phyloP scores from a whole-genome alignment of 2,329 filamentous ascomycete genomes.

The Monosporascus sp. region DNA sequence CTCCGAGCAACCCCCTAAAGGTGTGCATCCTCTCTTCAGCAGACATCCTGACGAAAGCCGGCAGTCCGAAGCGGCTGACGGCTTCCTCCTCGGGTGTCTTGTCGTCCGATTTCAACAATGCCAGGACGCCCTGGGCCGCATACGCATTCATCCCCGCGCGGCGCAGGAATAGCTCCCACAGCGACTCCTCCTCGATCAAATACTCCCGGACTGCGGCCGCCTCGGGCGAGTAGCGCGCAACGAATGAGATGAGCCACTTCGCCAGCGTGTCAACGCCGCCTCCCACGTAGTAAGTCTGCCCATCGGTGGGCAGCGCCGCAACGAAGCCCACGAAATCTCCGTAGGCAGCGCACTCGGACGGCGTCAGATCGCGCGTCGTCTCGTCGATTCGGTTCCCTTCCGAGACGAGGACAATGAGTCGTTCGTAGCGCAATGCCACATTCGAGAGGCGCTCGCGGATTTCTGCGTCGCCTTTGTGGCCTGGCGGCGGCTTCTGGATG shows the following conservation, averaged over 20 bases:
- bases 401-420: conserved; percentile 64
- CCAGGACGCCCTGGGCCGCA: conserved; percentile 62
- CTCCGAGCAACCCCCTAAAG: conserved; percentile 52
- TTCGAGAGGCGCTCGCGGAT: conserved; percentile 52
- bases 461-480: conserved; percentile 40
- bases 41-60: conserved; percentile 54
- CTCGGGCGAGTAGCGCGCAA: conserved; percentile 39
- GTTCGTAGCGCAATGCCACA: conserved; percentile 59
- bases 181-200: conserved; percentile 53
- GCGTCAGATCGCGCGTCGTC: conserved; percentile 30
- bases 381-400: conserved; percentile 42
- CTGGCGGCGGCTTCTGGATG: conserved; percentile 67
- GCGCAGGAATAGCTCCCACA: conserved; percentile 65
- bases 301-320: conserved; percentile 31
- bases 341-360: conserved; percentile 40
- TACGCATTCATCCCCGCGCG: conserved; percentile 64
- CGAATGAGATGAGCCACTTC: conserved; percentile 49
- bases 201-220: conserved; percentile 16
- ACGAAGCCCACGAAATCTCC: conserved; percentile 48
- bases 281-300: conserved; percentile 42
- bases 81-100: conserved; percentile 7
- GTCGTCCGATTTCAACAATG: conserved; percentile 34
- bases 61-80: conserved; percentile 37
- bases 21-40: conserved; percentile 39
- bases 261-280: conserved; percentile 46